Evolutionary conservation across 306 rosid genomes (phyloP).

Genomic region (Parietaria judaica): DNA sequence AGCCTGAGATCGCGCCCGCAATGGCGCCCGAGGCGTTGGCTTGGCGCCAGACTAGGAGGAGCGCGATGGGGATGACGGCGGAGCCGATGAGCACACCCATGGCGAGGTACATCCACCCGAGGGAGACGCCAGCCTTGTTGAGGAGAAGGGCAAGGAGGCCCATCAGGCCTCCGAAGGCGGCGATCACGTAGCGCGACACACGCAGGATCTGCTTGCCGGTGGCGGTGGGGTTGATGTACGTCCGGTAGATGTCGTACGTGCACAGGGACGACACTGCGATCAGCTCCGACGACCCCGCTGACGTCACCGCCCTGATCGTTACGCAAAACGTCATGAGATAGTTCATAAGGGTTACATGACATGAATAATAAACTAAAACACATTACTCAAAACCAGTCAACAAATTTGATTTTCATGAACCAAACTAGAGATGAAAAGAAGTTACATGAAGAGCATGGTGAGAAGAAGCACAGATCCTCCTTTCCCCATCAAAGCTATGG

Average conservation of each 20-base stretch:
- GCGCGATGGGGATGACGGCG: slow-evolving; percentile 87
- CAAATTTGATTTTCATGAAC: background rate
- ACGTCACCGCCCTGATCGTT: slow-evolving; percentile 81
- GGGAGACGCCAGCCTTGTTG: slow-evolving; percentile 77
- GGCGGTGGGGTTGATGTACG: slow-evolving; percentile 75
- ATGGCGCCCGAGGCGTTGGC: slow-evolving; percentile 88
- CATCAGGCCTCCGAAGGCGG: slow-evolving; percentile 75
- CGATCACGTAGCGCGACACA: slow-evolving; percentile 64
- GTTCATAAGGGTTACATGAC: too few relatives aligned
- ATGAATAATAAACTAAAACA: too few relatives aligned
- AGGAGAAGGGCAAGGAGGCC: slow-evolving; percentile 71
- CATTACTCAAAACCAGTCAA: too few relatives aligned
- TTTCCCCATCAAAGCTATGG: slow-evolving; percentile 91
- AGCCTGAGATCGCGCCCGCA: slow-evolving; percentile 59
- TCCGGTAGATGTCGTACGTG: slow-evolving; percentile 83
- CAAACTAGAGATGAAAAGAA: slow-evolving; percentile 1
- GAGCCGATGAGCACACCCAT: slow-evolving; percentile 90
- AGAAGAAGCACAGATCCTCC: slow-evolving; percentile 89
- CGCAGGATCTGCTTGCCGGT: slow-evolving; percentile 65
- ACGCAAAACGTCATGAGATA: background rate
- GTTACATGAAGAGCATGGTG: slow-evolving; percentile 93
- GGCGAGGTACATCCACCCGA: slow-evolving; percentile 95
- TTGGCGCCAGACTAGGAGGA: slow-evolving; percentile 78
- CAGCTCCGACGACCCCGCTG: slow-evolving; percentile 92
- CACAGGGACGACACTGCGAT: slow-evolving; percentile 75